A percentile compares a stretch with the other conserved stretches of the same genome.
These are phyloP conservation scores for Neonectria faginata DNA, from an alignment of 2,329 filamentous ascomycete genomes.

Conservation along the genomic window DNA sequence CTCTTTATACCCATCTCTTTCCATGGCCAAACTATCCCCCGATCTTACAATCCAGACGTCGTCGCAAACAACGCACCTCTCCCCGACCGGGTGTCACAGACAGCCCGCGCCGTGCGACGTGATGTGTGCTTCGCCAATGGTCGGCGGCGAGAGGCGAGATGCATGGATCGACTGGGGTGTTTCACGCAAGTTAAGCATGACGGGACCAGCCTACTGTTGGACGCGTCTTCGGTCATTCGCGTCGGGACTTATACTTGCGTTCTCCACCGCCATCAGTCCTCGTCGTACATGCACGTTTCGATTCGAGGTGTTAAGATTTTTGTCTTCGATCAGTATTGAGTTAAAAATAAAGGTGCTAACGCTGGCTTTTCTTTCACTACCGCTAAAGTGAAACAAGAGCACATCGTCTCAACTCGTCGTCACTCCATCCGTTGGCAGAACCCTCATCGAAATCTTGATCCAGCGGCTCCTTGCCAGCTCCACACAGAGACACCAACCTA, in stretches of 20 bases:
- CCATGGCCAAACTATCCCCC: slow-evolving; percentile 15
- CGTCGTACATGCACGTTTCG: too few relatives aligned
- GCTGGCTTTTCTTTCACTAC: too few relatives aligned
- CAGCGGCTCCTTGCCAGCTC: too few relatives aligned
- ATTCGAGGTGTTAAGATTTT: too few relatives aligned
- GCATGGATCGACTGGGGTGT: not conserved
- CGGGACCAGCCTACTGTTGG: not conserved
- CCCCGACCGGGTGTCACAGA: not conserved
- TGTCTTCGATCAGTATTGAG: too few relatives aligned
- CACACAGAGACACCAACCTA: too few relatives aligned
- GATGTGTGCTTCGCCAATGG: slow-evolving; percentile 2
- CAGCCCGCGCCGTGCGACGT: not conserved
- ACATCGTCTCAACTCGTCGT: too few relatives aligned
- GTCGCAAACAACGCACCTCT: not conserved
- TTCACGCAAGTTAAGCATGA: not conserved
- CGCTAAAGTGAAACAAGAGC: too few relatives aligned
- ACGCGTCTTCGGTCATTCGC: not conserved
- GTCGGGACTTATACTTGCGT: not conserved
- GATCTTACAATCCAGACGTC: slow-evolving; percentile 16
- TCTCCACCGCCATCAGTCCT: too few relatives aligned
- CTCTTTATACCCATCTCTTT: slow-evolving; percentile 17
- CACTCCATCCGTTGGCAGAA: too few relatives aligned
- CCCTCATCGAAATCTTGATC: too few relatives aligned
- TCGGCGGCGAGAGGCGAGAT: not conserved
- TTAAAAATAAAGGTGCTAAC: too few relatives aligned